Evolutionary conservation across 2,329 filamentous ascomycete species (phyloP), one percentile per base, ranked within the genome.

Genomic region (Aschersonia sp.): DNA sequence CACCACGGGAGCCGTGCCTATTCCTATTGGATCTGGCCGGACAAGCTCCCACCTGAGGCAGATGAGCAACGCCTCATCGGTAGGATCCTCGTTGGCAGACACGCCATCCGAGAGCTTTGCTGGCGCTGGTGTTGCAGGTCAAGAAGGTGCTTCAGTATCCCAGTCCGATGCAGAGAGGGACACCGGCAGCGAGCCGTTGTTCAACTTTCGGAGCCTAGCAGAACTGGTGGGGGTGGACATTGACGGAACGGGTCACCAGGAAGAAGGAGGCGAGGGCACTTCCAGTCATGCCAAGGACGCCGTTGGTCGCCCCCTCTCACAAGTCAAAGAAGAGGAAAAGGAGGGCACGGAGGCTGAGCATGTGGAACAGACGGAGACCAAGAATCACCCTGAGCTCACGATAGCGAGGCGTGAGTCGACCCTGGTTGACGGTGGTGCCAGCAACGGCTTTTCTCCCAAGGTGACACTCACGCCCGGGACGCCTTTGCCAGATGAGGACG

Each of bases 131-230:
- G 61, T 63, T 9, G 49, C 61, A 5, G 56, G 54, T 9, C 42
- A 56, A 2, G 67, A 70, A 5, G 61, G 55, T 6, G 29, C 45
- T 6, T n/a, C 45, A 32, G 69, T 70, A 41, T 68, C 73, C 52
- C 74, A 73, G 5, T 58, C 75, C 2, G 69, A 71, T 9, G 68
- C 69, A 10, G 74, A 79, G 30, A 63, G 68, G 6, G 73, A 75
- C 30, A 68, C 72, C 5, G 70, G 72, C 11, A 53, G 69, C 47
- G 89, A 96, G 59, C 79, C 87, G 4, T 79, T 95, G 76, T 92
- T 94, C 65, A 96, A 95, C 62, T 96, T 96, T 60, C 75, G 81
- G 48, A 95, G 87, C 55, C 68, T 97, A 29, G 85, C 87, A 2
- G 85, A 87, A 52, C 86, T 94, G 61, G 85, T 96, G 32, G 85